Evolutionary conservation across 257 asterid species (phyloP), one percentile per base, ranked within the genome.

Genomic region (Capsicum pubescens): DNA sequence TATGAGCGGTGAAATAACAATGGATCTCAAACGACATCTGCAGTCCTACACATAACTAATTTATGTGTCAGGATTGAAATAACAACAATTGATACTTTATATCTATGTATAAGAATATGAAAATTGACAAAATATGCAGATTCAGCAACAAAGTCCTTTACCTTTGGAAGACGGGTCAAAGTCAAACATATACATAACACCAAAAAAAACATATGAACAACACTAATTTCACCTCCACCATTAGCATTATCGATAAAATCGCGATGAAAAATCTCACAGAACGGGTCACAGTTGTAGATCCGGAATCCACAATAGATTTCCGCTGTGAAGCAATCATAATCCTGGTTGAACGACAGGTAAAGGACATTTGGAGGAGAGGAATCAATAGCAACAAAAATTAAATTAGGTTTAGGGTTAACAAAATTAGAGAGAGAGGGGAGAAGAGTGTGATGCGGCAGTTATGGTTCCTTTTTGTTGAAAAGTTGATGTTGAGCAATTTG

Each of bases 311-410:
- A 88, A 79, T 89, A 92, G 81, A 95, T 94, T 8, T 97, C 98
- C 15, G 92, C 88, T 21, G 98, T 92, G 82, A 96, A 96, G 83
- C 95, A 96, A 8, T 95, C 93, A 67, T 93, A 90, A 85, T 96
- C 98, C 87, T 96, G 98, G 87, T 96, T 96, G 92, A 94, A 97
- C 0, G 98, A 93, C 50, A 93, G 91, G 84, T 95, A 98, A 46
- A 95, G 97, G 79, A 93, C 91, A 83, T 82, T 61, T 7, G 90
- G 88, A 5, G 71, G 84, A 67, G 82, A 59, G 0, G 80, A 79
- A 70, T 87, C 89, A 64, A 79, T 26, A 46, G 84, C 68, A 46
- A 85, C 89, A 79, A 88, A 69, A 11, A 71, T 16, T 35, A 85
- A 61, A 55, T 79, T 82, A 35, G 90, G 83, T 42, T 87, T 81